Base-by-base conservation (phyloP, 1,139 yeast genomes). In the Candida glucosophila region DNA sequence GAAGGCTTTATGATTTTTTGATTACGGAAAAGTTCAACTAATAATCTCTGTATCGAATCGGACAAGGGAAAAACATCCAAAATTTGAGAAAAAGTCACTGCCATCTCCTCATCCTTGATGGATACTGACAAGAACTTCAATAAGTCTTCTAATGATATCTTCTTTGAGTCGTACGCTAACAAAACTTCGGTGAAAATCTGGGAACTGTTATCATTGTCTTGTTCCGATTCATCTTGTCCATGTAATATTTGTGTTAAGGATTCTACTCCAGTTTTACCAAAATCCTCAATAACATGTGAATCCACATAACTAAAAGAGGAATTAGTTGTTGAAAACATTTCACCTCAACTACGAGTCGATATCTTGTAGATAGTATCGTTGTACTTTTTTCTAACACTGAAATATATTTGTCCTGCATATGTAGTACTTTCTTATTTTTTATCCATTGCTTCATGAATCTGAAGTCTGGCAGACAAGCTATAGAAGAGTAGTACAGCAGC, bases 31-130 rank as follows among this genome's bases (percentile, higher is more conserved):
- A 56, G 34, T 14, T 44, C 44, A 14, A 40, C 35, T 22, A 62
- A 34, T 20, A 69, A 50, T 4, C 41, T 34, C 23, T 46, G 48
- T 12, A 63, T 38, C 5, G 40, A 36, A 3, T 46, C 49, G 8
- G 51, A 37, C 3, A 50, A 40, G 3, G 71, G 70, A 27, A 67
- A 65, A 3, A 67, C 59, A 35, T 65, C 64, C 17, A 67, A 45
- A 1, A 68, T 55, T 27, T 64, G 58, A 29, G 73, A 58, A 32
- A 71, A 69, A 3, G 54, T 40, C 14, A 49, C 43, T 5, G 69
- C 69, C 3, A 43, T 34, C 5, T 37, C 40, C 29, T 61, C 67
- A 18, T 49, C 51, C 25, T 43, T 52, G 19, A 63, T 52, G 14
- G 55, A 47, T 6, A 43, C 27, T 12, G 45, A 37, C 15, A 63